A percentile compares a stretch with the other conserved stretches of the same genome.
These are phyloP conservation scores for Botryotinia globosa DNA, from an alignment of 2,329 filamentous ascomycete genomes.

Conservation along the genomic window DNA sequence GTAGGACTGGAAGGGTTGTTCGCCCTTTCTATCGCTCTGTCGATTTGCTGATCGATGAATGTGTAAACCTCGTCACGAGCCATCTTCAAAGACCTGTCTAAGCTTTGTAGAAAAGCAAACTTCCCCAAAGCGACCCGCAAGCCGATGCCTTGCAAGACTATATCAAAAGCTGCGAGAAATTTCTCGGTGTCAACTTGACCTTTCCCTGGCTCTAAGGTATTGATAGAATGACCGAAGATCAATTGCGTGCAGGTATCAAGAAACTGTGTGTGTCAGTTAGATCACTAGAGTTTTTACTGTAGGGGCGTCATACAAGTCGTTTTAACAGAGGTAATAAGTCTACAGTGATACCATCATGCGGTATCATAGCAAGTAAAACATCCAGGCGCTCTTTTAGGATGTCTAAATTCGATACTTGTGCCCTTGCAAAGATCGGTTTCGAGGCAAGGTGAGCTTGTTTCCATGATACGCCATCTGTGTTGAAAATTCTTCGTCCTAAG, in stretches of 20 bases:
- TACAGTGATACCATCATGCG: not conserved
- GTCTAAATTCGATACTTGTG: not conserved
- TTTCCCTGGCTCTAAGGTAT: not conserved
- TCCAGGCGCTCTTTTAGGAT: not conserved
- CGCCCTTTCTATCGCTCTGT: not conserved
- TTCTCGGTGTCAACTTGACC: not conserved
- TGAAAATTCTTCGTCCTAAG: not conserved
- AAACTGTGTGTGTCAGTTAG: not conserved
- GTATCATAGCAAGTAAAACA: not conserved
- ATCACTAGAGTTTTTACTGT: not conserved
- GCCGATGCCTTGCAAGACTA: not conserved
- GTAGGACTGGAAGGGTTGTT: not conserved
- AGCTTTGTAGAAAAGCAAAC: not conserved
- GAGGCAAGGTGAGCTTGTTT: not conserved
- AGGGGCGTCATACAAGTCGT: not conserved
- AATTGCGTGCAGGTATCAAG: not conserved
- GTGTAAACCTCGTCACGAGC: not conserved
- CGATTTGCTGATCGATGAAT: not conserved
- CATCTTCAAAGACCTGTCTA: not conserved
- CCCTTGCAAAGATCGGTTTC: not conserved
- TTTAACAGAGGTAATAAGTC: not conserved
- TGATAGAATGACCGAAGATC: not conserved
- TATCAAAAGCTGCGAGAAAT: not conserved
- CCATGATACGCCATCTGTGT: not conserved
- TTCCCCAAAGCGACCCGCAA: not conserved